Conservation (phyloP, 805 yeast genomes). For the Zygosaccharomyces siamensis region DNA sequence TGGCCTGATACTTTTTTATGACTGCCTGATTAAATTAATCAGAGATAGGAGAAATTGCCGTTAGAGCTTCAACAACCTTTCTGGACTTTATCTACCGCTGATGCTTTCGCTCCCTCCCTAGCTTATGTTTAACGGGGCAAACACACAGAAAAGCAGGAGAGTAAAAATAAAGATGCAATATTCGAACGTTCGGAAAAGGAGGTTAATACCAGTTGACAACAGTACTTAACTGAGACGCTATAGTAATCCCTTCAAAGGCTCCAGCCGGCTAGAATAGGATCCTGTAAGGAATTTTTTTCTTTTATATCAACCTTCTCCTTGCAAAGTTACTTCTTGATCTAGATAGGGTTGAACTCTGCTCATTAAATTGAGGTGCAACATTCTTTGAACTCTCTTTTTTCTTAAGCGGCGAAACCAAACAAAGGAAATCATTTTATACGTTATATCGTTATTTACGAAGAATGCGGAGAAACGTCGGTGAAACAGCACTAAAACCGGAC, state of each 20-base stretch:
- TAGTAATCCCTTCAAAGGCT: background rate
- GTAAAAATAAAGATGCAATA: background rate
- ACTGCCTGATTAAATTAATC: background rate
- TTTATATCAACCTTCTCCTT: background rate
- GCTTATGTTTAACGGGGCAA: background rate
- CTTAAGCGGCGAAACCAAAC: background rate
- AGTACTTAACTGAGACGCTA: background rate
- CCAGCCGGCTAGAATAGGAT: conserved; percentile 1
- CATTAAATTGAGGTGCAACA: background rate
- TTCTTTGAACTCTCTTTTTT: conserved; percentile 1
- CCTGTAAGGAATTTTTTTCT: background rate
- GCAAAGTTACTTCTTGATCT: background rate
- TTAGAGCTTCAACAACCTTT: background rate
- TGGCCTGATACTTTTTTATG: background rate
- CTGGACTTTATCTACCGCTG: background rate
- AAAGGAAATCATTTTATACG: background rate
- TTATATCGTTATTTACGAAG: background rate
- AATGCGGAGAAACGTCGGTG: background rate
- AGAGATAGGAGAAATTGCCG: background rate
- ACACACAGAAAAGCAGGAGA: background rate
- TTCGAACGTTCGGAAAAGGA: background rate
- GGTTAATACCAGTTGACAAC: background rate
- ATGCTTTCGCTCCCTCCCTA: background rate
- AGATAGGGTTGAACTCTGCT: conserved; percentile 2
- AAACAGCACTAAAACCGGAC: background rate